Evolutionary conservation across 306 rosid species (phyloP).

Genomic region (Castanea crenata): DNA sequence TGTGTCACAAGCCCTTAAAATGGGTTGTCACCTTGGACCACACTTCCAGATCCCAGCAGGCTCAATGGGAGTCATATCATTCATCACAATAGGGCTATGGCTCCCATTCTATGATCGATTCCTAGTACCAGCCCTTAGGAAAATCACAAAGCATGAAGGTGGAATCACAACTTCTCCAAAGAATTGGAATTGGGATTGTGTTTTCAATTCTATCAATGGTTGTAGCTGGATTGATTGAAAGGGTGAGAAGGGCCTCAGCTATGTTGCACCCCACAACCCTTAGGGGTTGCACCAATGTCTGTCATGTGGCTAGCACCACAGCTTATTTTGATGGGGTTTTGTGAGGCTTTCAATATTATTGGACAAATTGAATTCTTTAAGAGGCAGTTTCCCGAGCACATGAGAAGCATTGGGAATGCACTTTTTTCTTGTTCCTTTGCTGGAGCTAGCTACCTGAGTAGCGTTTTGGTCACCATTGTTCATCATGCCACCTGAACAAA

Average conservation of each 20-base stretch:
- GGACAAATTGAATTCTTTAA: slow-evolving; percentile 67
- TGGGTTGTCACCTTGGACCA: slow-evolving; percentile 70
- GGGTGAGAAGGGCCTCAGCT: slow-evolving; percentile 40
- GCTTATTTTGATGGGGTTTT: slow-evolving; percentile 51
- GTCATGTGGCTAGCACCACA: slow-evolving; percentile 64
- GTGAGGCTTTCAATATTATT: slow-evolving; percentile 56
- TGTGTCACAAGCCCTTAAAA: slow-evolving; percentile 65
- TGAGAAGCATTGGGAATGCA: slow-evolving; percentile 68
- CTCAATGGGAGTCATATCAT: slow-evolving; percentile 50
- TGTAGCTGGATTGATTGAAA: slow-evolving; percentile 58
- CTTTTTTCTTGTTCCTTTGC: slow-evolving; percentile 57
- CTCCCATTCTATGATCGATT: slow-evolving; percentile 52
- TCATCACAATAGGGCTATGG: slow-evolving; percentile 43
- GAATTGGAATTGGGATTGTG: slow-evolving; percentile 60
- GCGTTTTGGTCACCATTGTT: slow-evolving; percentile 34
- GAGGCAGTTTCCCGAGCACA: slow-evolving; percentile 60
- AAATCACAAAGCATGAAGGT: slow-evolving; percentile 44
- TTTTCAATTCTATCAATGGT: slow-evolving; percentile 58
- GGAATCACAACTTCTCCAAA: slow-evolving; percentile 60
- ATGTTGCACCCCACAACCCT: slow-evolving; percentile 25
- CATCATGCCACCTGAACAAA: slow-evolving; percentile 33
- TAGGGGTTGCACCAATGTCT: slow-evolving; percentile 41
- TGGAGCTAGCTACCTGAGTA: slow-evolving; percentile 53
- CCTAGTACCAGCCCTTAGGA: slow-evolving; percentile 47
- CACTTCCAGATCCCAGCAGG: slow-evolving; percentile 69